Evolutionary conservation across 2,329 filamentous ascomycete species (phyloP).

Genomic region (Helotiales sp.): DNA sequence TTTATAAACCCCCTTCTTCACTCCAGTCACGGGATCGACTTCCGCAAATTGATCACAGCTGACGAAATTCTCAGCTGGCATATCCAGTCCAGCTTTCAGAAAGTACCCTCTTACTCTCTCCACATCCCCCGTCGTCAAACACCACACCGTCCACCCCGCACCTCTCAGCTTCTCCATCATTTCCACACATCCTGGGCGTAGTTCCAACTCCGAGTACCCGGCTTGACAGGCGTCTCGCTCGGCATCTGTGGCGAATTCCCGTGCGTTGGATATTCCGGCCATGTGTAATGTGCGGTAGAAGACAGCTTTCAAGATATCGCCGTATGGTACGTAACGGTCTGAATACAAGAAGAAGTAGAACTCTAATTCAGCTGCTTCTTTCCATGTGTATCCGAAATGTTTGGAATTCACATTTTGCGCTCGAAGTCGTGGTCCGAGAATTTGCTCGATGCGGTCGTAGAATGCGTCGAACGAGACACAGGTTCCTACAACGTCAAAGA

Average conservation of each 20-base stretch:
- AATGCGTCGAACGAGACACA: slow-evolving; percentile 52
- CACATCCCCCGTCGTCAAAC: slow-evolving; percentile 57
- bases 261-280: slow-evolving; percentile 50
- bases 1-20: slow-evolving; percentile 54
- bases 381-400: slow-evolving; percentile 53
- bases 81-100: slow-evolving; percentile 51
- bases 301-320: slow-evolving; percentile 48
- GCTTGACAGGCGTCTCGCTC: slow-evolving; percentile 49
- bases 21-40: slow-evolving; percentile 39
- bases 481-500: slow-evolving; percentile 60
- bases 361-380: slow-evolving; percentile 53
- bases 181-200: slow-evolving; percentile 49
- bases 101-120: slow-evolving; percentile 59
- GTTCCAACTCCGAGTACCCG: slow-evolving; percentile 46
- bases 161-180: slow-evolving; percentile 50
- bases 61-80: slow-evolving; percentile 56
- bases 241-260: slow-evolving; percentile 48
- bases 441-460: slow-evolving; percentile 48
- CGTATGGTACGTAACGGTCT: slow-evolving; percentile 50
- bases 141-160: slow-evolving; percentile 58
- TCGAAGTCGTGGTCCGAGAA: slow-evolving; percentile 49
- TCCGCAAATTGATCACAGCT: slow-evolving; percentile 50
- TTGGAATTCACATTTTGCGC: slow-evolving; percentile 48
- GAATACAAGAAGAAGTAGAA: slow-evolving; percentile 55
- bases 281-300: slow-evolving; percentile 56